Evolutionary conservation across 2,329 filamentous ascomycete species (phyloP).

Genomic region (Conoideocrella luteorostrata): DNA sequence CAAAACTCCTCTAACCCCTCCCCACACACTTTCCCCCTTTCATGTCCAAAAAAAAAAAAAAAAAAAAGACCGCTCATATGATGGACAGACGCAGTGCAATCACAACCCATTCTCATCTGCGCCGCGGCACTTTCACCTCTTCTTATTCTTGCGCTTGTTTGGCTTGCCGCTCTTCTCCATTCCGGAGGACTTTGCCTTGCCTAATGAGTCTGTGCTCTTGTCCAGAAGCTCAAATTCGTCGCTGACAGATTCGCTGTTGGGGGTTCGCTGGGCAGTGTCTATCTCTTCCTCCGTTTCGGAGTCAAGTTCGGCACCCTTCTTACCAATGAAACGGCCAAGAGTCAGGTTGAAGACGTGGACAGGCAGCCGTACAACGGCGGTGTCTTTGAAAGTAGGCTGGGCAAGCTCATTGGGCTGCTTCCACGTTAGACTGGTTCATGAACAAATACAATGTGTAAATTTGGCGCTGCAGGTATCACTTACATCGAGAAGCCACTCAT

Average conservation of each 20-base stretch:
- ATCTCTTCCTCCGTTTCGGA: conserved; percentile 38
- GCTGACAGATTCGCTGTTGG: conserved; percentile 50
- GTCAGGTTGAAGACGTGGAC: conserved; percentile 60
- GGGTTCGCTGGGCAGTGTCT: conserved; percentile 44
- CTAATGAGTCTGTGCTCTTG: conserved; percentile 51
- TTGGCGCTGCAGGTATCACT: conserved; percentile 30
- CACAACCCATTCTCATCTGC: too few relatives aligned
- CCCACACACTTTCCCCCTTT: neutral
- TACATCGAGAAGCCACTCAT: conserved; percentile 85
- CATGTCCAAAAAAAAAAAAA: conserved; percentile 7
- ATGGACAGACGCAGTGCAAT: too few relatives aligned
- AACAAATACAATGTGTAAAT: neutral
- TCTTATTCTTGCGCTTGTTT: conserved; percentile 12
- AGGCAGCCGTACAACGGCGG: conserved; percentile 73
- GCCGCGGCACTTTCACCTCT: conserved; percentile 8
- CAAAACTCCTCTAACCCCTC: neutral
- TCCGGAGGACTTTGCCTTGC: conserved; percentile 44
- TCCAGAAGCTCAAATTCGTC: conserved; percentile 59
- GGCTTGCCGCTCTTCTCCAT: conserved; percentile 30
- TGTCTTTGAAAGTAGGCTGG: conserved; percentile 72
- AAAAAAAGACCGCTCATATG: too few relatives aligned
- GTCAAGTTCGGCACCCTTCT: conserved; percentile 28
- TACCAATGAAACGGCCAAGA: conserved; percentile 43
- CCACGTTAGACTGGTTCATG: too few relatives aligned
- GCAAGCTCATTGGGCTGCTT: conserved; percentile 69